A percentile compares a stretch with the other conserved stretches of the same genome.
Evolutionary conservation across 208 protist species (phyloP).

Genomic region (Leishmania braziliensis): DNA sequence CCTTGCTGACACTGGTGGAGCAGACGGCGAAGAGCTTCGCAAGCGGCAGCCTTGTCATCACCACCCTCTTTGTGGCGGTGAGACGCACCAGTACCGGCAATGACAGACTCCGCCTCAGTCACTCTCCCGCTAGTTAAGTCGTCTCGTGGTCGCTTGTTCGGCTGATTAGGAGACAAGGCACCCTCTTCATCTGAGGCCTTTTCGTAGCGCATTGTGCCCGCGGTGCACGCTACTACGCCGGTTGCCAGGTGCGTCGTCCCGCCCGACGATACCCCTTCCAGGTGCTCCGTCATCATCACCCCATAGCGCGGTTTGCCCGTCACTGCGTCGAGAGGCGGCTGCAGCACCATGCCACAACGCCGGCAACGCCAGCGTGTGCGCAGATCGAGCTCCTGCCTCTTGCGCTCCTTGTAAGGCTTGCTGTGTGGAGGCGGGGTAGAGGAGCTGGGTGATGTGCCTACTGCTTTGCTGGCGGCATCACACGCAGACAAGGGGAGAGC

Average conservation of each 20-base stretch:
- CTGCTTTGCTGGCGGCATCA: background rate
- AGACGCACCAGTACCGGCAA: background rate
- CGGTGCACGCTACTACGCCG: constrained; percentile 25
- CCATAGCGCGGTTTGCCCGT: constrained; percentile 39
- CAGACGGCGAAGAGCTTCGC: background rate
- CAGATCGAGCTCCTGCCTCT: constrained; percentile 22
- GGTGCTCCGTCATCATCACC: constrained; percentile 49
- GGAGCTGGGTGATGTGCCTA: background rate
- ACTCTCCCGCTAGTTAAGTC: background rate
- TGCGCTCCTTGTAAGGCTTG: constrained; percentile 25
- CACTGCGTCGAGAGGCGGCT: constrained; percentile 37
- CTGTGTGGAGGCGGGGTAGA: background rate
- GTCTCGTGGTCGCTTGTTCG: constrained; percentile 2
- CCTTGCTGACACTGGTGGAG: constrained; percentile 14
- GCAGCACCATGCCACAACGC: constrained; percentile 34
- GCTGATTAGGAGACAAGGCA: background rate
- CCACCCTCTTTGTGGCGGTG: background rate
- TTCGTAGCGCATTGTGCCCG: constrained; percentile 23
- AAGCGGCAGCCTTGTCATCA: background rate
- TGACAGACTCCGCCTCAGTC: background rate
- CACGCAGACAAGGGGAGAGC: background rate
- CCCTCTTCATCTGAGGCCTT: background rate
- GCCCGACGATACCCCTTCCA: constrained; percentile 36
- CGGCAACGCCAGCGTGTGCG: constrained; percentile 44
- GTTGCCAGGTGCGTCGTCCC: constrained; percentile 28